phyloP scores from a whole-genome alignment of 495 filamentous ascomycete species.

The Penicillium riverlandense region DNA sequence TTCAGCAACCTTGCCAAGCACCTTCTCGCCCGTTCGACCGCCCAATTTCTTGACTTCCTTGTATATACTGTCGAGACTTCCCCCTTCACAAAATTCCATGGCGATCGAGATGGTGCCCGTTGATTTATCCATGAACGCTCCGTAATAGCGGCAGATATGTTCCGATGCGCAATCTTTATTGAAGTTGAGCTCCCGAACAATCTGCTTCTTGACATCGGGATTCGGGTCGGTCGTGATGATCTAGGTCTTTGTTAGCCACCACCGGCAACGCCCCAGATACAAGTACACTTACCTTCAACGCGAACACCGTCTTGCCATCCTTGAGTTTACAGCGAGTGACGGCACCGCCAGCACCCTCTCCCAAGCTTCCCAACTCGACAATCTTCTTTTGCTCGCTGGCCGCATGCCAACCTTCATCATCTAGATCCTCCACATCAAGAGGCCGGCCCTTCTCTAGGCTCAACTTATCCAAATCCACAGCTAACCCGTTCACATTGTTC shows the following conservation, averaged over 20 bases:
- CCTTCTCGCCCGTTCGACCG: conserved; percentile 93
- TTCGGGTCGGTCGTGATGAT: conserved; percentile 97
- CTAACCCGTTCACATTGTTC: conserved; percentile 54
- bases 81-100: conserved; percentile 98
- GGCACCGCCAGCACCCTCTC: conserved; percentile 92
- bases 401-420: conserved; percentile 91
- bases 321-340: conserved; percentile 86
- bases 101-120: conserved; percentile 94
- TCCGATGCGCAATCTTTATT: conserved; percentile 94
- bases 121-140: conserved; percentile 87
- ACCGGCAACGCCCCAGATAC: conserved; percentile 2
- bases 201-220: conserved; percentile 96
- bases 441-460: conserved; percentile 71
- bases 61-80: conserved; percentile 91
- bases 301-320: conserved; percentile 90
- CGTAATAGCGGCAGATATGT: conserved; percentile 95
- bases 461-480: conserved; percentile 68
- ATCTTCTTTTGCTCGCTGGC: conserved; percentile 85
- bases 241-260: conserved; percentile 35
- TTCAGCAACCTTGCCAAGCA: conserved; percentile 95
- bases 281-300: conserved; percentile 68
- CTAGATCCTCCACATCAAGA: conserved; percentile 85
- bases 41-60: conserved; percentile 92
- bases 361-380: conserved; percentile 78
- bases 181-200: conserved; percentile 88